These are phyloP conservation scores for Lepidium aucheri DNA, from an alignment of 345 rosid species.

Conservation along the genomic window DNA sequence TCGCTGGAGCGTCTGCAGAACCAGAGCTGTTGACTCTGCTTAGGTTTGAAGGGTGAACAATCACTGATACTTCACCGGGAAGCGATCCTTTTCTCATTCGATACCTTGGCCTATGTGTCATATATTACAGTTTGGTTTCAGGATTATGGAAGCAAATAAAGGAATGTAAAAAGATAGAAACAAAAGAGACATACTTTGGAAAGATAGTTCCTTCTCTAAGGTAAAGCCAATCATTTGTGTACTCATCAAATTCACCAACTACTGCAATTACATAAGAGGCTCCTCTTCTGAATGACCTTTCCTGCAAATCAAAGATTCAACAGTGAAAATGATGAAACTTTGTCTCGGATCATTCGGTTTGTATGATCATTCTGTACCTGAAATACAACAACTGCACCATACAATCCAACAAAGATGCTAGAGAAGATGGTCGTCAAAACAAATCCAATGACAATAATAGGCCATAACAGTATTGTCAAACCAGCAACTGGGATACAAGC, in stretches of 20 bases:
- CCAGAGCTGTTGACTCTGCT: conserved; percentile 25
- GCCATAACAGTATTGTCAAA: conserved; percentile 74
- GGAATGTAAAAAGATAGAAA: neutral
- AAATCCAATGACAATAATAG: conserved; percentile 65
- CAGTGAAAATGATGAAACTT: neutral
- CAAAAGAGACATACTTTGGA: conserved; percentile 48
- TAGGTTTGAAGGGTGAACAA: conserved; percentile 27
- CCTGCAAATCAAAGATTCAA: conserved; percentile 35
- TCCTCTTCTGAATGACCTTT: conserved; percentile 70
- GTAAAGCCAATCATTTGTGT: conserved; percentile 79
- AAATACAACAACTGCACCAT: conserved; percentile 64
- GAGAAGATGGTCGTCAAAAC: conserved; percentile 44
- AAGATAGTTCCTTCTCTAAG: conserved; percentile 78
- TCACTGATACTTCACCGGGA: conserved; percentile 44
- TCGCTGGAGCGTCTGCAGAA: conserved; percentile 50
- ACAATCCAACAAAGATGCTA: conserved; percentile 63
- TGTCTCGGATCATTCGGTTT: neutral
- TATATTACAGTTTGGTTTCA: conserved; percentile 23
- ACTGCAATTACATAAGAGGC: conserved; percentile 79
- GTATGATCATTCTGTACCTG: conserved; percentile 33
- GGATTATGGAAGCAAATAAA: neutral
- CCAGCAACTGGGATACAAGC: conserved; percentile 81
- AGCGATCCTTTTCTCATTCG: conserved; percentile 40
- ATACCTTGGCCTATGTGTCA: conserved; percentile 63
- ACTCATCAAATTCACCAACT: conserved; percentile 86